Percentiles rank a stretch among this genome's conserved stretches.
Conservation (phyloP, 805 yeast species). For the Millerozyma acaciae region DNA sequence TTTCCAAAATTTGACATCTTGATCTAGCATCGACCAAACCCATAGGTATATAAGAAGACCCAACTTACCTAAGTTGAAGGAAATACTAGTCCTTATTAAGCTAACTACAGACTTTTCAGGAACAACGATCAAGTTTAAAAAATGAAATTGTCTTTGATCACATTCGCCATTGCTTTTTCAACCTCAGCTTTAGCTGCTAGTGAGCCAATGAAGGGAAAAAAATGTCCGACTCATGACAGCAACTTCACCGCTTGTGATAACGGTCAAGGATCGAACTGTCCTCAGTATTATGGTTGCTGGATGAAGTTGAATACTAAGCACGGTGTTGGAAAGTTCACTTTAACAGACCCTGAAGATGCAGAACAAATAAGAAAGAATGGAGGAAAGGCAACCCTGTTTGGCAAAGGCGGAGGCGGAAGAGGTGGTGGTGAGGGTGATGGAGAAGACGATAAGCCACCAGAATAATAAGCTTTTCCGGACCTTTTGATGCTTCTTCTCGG, state of each 20-base stretch:
- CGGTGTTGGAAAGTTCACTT: conserved; percentile 1
- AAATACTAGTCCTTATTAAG: too few species aligned
- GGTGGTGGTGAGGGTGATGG: not conserved
- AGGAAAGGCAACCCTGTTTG: conserved; percentile 1
- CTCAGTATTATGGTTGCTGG: conserved; percentile 1
- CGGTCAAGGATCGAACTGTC: not conserved
- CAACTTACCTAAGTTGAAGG: too few species aligned
- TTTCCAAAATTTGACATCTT: too few species aligned
- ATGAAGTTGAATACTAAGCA: not conserved
- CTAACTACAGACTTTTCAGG: too few species aligned
- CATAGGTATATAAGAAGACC: too few species aligned
- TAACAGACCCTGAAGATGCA: not conserved
- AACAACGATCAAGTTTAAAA: too few species aligned
- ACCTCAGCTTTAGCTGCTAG: not conserved
- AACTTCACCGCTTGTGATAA: not conserved
- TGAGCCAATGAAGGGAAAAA: not conserved
- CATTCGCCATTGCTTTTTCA: not conserved
- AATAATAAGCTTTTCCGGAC: too few species aligned
- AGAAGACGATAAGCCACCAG: too few species aligned
- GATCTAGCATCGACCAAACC: too few species aligned
- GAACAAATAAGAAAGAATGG: not conserved
- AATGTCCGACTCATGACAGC: not conserved
- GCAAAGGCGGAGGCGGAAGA: conserved; percentile 1
- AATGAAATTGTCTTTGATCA: not conserved
- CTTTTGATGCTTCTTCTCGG: too few species aligned